Evolutionary conservation across 805 yeast genomes (phyloP).

Genomic region (Cyberlindnera sargentensis): DNA sequence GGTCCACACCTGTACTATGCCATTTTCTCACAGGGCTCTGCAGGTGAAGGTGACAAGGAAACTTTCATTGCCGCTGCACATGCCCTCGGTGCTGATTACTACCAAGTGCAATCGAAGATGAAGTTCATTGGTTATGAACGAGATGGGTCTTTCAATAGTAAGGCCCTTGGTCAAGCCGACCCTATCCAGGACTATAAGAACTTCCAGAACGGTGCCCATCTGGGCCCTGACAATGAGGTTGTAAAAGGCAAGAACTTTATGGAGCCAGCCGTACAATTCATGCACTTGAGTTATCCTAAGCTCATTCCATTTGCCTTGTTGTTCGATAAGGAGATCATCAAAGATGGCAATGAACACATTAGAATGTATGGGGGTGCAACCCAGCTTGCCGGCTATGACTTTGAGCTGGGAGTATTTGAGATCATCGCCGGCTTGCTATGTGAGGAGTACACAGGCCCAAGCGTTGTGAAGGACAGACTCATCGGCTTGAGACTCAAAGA

Average conservation of each 20-base stretch:
- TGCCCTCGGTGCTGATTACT: conserved; percentile 37
- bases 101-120: conserved; percentile 35
- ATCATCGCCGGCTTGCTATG: conserved; percentile 32
- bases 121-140: conserved; percentile 30
- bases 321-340: conserved; percentile 22
- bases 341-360: conserved; percentile 21
- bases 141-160: conserved; percentile 21
- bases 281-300: conserved; percentile 59
- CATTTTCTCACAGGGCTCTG: conserved; percentile 56
- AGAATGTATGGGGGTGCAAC: conserved; percentile 27
- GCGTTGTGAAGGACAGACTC: conserved; percentile 18
- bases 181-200: conserved; percentile 24
- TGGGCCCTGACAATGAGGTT: conserved; percentile 12
- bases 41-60: conserved; percentile 73
- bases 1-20: conserved; percentile 61
- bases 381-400: conserved; percentile 27
- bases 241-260: conserved; percentile 11
- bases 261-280: conserved; percentile 30
- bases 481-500: conserved; percentile 25
- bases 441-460: conserved; percentile 19
- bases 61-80: conserved; percentile 60
- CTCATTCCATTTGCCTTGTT: conserved; percentile 27
- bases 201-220: conserved; percentile 13
- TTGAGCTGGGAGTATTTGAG: conserved; percentile 35
- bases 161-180: conserved; percentile 41